These are phyloP conservation scores for Reutealis trisperma DNA, from an alignment of 345 rosid genomes.

Conservation along the genomic window DNA sequence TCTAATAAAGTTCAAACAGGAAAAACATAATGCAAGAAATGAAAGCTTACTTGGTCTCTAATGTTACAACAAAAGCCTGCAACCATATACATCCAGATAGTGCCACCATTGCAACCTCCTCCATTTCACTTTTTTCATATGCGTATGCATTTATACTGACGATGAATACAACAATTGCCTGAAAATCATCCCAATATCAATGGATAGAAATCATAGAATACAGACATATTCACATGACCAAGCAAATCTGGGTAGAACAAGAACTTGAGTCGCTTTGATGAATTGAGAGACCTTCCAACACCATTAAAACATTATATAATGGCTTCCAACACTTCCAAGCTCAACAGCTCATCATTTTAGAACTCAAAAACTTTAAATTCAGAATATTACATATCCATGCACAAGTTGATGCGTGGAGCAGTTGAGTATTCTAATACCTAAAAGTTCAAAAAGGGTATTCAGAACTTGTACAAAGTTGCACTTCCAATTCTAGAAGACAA, in stretches of 20 bases:
- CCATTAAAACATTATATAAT: not conserved
- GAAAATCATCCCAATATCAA: conserved; percentile 34
- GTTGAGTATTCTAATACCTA: not conserved
- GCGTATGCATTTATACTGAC: conserved; percentile 86
- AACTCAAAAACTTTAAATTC: conserved; percentile 3
- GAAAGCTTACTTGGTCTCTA: conserved; percentile 85
- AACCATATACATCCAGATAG: conserved; percentile 98
- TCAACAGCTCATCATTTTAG: not conserved
- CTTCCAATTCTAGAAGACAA: not conserved
- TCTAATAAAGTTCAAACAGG: not conserved
- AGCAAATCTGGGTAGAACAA: not conserved
- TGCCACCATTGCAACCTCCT: conserved; percentile 92
- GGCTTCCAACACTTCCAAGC: not conserved
- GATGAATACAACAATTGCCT: conserved; percentile 89
- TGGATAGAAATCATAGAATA: not conserved
- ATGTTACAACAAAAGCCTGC: conserved; percentile 90
- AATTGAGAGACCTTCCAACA: not conserved
- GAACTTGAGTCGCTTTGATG: not conserved
- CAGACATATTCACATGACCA: not conserved
- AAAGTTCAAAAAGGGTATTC: not conserved
- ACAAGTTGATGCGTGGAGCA: not conserved
- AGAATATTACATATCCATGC: not conserved
- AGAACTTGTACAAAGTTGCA: not conserved
- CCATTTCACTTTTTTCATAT: conserved; percentile 92
- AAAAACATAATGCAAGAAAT: not conserved